A percentile compares a stretch with the other conserved stretches of the same genome.
Evolutionary conservation across 352 stramenopile species (phyloP).

Genomic region (Aphanomyces astaci): DNA sequence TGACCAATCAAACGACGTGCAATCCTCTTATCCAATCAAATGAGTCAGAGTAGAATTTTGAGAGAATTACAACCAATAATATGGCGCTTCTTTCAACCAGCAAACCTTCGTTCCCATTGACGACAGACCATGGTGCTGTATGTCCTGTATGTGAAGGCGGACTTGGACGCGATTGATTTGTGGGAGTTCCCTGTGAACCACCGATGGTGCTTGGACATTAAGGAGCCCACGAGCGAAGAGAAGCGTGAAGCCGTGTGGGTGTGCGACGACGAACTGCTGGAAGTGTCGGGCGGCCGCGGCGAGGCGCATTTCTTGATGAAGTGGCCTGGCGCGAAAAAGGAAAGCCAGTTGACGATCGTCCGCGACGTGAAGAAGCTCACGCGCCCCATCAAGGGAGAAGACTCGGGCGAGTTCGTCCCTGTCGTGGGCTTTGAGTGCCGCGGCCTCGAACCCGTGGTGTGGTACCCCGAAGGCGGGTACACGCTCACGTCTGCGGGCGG

Average conservation of each 20-base stretch:
- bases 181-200: constrained; percentile 55
- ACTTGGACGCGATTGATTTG: constrained; percentile 80
- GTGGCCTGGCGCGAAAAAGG: constrained; percentile 76
- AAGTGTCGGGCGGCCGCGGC: constrained; percentile 63
- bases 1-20: no score
- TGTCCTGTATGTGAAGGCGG: constrained; percentile 81
- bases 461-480: constrained; percentile 74
- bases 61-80: no score
- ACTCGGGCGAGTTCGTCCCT: constrained; percentile 69
- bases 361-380: constrained; percentile 84
- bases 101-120: no score
- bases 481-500: constrained; percentile 48
- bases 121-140: constrained; percentile 58
- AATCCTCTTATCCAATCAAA: no score
- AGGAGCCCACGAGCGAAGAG: constrained; percentile 71
- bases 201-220: constrained; percentile 80
- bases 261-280: constrained; percentile 66
- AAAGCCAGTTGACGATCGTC: constrained; percentile 71
- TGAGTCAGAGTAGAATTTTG: no score
- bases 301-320: constrained; percentile 79
- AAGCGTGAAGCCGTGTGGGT: constrained; percentile 69
- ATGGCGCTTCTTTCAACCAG: no score
- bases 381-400: constrained; percentile 40
- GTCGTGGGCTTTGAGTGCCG: constrained; percentile 83
- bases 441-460: constrained; percentile 70